A percentile compares a stretch with the other conserved stretches of the same genome.
These are phyloP conservation scores for Brasilioporus rufonigricans DNA, from an alignment of 768 basidiomycete genomes.

Conservation along the genomic window DNA sequence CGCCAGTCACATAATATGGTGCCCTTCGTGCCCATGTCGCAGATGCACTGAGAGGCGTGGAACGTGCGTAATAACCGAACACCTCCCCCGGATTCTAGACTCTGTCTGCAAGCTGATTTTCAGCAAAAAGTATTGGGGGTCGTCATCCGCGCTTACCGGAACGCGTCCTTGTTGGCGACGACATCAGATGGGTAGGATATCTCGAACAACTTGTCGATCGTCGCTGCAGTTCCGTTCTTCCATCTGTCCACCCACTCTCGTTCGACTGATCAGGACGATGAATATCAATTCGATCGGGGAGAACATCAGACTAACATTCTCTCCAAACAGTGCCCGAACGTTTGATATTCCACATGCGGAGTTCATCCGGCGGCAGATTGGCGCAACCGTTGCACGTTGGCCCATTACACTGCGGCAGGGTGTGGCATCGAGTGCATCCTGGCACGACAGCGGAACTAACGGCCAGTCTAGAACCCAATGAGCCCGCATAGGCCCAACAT, in stretches of 20 bases:
- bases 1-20: constrained; percentile 50
- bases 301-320: constrained; percentile 41
- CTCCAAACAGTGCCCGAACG: constrained; percentile 47
- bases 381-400: constrained; percentile 51
- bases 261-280: constrained; percentile 42
- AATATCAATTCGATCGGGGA: constrained; percentile 15
- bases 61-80: constrained; percentile 55
- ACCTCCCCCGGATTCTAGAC: constrained; percentile 36
- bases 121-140: constrained; percentile 1
- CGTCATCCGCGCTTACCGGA: constrained; percentile 37
- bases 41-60: constrained; percentile 65
- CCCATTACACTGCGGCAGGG: constrained; percentile 45
- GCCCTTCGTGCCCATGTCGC: constrained; percentile 60
- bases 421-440: constrained; percentile 49
- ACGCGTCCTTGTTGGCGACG: constrained; percentile 42
- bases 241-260: constrained; percentile 50
- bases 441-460: constrained; percentile 48
- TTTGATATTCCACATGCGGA: constrained; percentile 49
- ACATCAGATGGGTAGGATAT: constrained; percentile 34
- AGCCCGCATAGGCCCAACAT: constrained; percentile 5
- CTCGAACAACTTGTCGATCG: constrained; percentile 57
- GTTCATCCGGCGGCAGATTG: constrained; percentile 40
- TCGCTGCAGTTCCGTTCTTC: constrained; percentile 32
- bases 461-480: constrained; percentile 41
- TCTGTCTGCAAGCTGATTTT: constrained; percentile 13